Evolutionary conservation across 2,329 filamentous ascomycete genomes (phyloP).

Genomic region (Tolypocladium endophyticum): DNA sequence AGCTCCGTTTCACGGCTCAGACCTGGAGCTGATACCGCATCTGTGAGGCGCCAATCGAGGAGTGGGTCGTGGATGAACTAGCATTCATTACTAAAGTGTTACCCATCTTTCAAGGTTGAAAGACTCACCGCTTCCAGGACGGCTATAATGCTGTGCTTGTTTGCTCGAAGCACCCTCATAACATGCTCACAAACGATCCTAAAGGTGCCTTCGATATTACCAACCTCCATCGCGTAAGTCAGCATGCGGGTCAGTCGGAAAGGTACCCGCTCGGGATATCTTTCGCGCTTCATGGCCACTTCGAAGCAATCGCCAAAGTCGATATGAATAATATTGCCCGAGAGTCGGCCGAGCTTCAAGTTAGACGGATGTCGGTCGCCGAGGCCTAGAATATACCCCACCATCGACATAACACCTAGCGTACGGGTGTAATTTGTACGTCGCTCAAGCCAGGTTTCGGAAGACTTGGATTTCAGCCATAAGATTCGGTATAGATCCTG

Average conservation of each 20-base stretch:
- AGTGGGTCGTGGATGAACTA: conserved; percentile 98
- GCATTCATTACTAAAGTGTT: conserved; percentile 13
- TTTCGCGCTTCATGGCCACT: conserved; percentile 98
- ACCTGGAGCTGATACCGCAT: conserved; percentile 49
- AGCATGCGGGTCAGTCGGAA: conserved; percentile 98
- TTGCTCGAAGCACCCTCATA: conserved; percentile 91
- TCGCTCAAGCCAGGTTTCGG: conserved; percentile 92
- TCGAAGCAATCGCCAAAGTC: conserved; percentile 99
- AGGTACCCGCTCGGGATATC: conserved; percentile 93
- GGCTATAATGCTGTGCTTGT: conserved; percentile 98
- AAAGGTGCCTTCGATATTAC: conserved; percentile 98
- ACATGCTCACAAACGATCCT: conserved; percentile 96
- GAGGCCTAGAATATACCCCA: conserved; percentile 96
- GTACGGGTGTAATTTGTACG: conserved; percentile 98
- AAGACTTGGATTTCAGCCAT: conserved; percentile 98
- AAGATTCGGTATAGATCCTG: conserved; percentile 96
- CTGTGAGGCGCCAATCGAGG: conserved; percentile 85
- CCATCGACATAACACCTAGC: conserved; percentile 99
- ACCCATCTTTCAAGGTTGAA: too few species aligned
- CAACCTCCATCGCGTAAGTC: conserved; percentile 99
- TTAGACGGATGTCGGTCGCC: conserved; percentile 97
- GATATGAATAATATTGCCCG: conserved; percentile 95
- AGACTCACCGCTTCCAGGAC: conserved; percentile 83
- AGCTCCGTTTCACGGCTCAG: too few species aligned
- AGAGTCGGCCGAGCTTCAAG: conserved; percentile 90